phyloP scores from a whole-genome alignment of 345 rosid species.

The Salix arbutifolia region DNA sequence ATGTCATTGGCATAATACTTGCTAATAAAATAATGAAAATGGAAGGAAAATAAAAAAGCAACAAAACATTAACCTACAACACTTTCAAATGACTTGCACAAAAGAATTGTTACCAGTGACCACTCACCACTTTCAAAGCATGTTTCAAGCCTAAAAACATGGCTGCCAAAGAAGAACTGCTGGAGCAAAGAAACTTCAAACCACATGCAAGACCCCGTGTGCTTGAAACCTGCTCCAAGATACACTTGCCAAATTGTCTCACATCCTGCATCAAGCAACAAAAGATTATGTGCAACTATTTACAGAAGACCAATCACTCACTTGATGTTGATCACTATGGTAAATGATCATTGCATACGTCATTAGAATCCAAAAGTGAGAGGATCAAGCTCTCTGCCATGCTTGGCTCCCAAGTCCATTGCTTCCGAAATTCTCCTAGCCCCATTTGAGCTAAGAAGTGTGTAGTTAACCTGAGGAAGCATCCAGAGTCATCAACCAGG shows the following conservation, averaged over 20 bases:
- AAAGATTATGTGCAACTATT: slow-evolving; percentile 5
- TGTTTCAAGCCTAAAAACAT: slow-evolving; percentile 69
- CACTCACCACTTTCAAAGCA: slow-evolving; percentile 69
- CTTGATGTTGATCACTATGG: neutral
- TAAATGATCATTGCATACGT: slow-evolving; percentile 41
- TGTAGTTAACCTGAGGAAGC: slow-evolving; percentile 62
- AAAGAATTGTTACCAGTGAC: slow-evolving; percentile 16
- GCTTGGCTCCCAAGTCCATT: slow-evolving; percentile 91
- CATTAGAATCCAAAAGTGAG: slow-evolving; percentile 84
- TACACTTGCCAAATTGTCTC: slow-evolving; percentile 79
- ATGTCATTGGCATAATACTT: neutral
- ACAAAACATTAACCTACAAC: neutral
- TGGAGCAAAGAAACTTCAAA: slow-evolving; percentile 82
- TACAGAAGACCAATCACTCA: slow-evolving; percentile 13
- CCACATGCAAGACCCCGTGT: slow-evolving; percentile 77
- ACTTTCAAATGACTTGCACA: slow-evolving; percentile 6
- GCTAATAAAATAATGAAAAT: neutral
- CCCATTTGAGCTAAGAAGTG: slow-evolving; percentile 67
- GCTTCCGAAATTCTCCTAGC: slow-evolving; percentile 56
- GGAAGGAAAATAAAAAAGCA: neutral
- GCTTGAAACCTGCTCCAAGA: slow-evolving; percentile 83
- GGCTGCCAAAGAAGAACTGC: slow-evolving; percentile 46
- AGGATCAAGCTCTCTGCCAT: slow-evolving; percentile 85
- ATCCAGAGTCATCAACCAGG: neutral
- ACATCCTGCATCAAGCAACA: slow-evolving; percentile 54